Percentiles rank a stretch among this genome's conserved stretches.
phyloP scores from a whole-genome alignment of 192 early-diverging fungal genomes.

The Pecoramyces ruminantium region DNA sequence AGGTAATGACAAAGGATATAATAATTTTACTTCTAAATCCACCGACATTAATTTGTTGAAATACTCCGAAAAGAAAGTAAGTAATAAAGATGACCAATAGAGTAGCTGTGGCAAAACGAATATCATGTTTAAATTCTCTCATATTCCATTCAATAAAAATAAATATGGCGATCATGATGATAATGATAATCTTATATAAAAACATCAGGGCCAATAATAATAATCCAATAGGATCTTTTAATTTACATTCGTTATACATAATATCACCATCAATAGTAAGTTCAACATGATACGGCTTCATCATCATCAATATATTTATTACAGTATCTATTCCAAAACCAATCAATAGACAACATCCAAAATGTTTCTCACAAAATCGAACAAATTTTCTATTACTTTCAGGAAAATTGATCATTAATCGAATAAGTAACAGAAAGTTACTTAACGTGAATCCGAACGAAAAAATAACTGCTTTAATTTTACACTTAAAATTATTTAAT shows the following conservation, averaged over 20 bases:
- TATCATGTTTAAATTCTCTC: background rate
- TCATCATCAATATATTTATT: background rate
- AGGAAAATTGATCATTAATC: too few relatives aligned
- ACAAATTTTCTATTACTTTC: too few relatives aligned
- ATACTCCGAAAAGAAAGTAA: background rate
- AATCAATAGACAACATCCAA: background rate
- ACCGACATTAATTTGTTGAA: background rate
- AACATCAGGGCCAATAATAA: background rate
- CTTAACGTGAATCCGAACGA: background rate
- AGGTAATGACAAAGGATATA: background rate
- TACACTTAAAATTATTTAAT: background rate
- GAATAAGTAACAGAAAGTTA: too few relatives aligned
- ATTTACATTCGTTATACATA: background rate
- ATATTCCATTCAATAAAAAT: background rate
- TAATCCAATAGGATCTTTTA: background rate
- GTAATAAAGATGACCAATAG: background rate
- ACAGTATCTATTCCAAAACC: background rate
- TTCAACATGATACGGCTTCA: background rate
- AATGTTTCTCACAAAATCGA: background rate
- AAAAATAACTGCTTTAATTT: background rate
- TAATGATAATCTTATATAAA: background rate
- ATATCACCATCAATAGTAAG: background rate
- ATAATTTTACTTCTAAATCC: background rate
- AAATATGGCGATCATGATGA: background rate
- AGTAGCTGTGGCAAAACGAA: background rate